These are phyloP conservation scores for Litsea cubeba DNA, from an alignment of 164 flowering plant species.

Conservation along the genomic window DNA sequence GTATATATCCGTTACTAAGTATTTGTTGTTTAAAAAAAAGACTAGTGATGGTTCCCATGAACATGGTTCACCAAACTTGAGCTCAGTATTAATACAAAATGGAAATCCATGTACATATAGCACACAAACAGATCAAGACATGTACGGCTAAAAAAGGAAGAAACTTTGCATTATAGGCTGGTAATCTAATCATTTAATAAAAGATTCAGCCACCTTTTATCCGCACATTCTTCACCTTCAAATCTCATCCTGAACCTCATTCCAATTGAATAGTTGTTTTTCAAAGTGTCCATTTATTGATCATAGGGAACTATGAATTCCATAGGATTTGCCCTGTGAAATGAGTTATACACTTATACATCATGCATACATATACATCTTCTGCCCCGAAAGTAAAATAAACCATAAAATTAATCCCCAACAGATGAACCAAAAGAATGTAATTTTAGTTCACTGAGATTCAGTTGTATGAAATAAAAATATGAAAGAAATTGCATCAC, in stretches of 20 bases:
- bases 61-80: constrained; percentile 21
- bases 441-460: not conserved
- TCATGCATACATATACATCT: not conserved
- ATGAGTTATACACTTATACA: not conserved
- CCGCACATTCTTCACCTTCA: constrained; percentile 40
- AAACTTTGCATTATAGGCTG: not conserved
- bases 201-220: constrained; percentile 31
- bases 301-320: constrained; percentile 42
- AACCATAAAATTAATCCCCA: not conserved
- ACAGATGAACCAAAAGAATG: not conserved
- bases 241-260: constrained; percentile 41
- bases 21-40: too few relatives aligned
- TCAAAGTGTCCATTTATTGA: constrained; percentile 29
- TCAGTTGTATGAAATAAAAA: not conserved
- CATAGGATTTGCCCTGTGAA: constrained; percentile 48
- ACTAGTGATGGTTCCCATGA: constrained; percentile 39
- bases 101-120: not conserved
- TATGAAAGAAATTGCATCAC: not conserved
- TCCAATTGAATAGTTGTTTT: constrained; percentile 30
- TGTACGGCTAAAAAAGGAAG: not conserved
- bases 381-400: not conserved
- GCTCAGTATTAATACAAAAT: not conserved
- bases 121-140: not conserved
- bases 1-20: too few relatives aligned
- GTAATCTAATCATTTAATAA: too few relatives aligned